These are phyloP conservation scores for Eucalyptus urophylla DNA, from an alignment of 345 rosid species.

Conservation along the genomic window DNA sequence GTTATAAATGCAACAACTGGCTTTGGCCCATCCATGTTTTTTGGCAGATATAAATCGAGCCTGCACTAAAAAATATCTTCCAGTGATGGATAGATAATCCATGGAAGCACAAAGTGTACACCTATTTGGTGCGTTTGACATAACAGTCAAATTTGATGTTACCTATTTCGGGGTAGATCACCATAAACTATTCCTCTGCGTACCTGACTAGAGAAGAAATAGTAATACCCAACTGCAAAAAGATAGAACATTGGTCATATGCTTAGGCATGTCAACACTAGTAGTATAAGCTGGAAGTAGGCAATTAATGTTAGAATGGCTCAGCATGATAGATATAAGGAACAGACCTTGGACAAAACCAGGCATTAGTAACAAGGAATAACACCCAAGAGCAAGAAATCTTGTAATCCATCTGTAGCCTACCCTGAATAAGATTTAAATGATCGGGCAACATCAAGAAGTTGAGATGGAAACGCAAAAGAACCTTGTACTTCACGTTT, in stretches of 20 bases:
- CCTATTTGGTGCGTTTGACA: background rate
- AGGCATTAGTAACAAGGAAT: conserved; percentile 71
- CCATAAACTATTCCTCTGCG: conserved; percentile 80
- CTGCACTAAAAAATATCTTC: conserved; percentile 14
- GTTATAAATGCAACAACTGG: conserved; percentile 93
- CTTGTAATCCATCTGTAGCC: conserved; percentile 89
- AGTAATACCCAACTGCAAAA: conserved; percentile 86
- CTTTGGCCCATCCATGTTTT: conserved; percentile 50
- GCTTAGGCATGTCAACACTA: background rate
- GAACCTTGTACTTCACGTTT: background rate
- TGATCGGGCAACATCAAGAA: conserved; percentile 19
- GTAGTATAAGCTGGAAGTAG: background rate
- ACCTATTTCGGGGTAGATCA: conserved; percentile 96
- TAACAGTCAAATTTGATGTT: background rate
- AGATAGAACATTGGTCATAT: conserved; percentile 5
- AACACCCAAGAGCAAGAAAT: conserved; percentile 90
- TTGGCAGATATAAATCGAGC: conserved; percentile 90
- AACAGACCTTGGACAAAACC: conserved; percentile 88
- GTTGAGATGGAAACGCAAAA: background rate
- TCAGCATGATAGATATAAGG: background rate
- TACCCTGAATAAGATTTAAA: conserved; percentile 63
- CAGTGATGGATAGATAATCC: background rate
- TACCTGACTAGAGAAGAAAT: conserved; percentile 73
- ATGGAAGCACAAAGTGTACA: background rate
- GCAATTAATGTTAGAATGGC: background rate